Base-by-base conservation (phyloP, 2,329 filamentous ascomycete genomes). In the Pezicula radicicola region DNA sequence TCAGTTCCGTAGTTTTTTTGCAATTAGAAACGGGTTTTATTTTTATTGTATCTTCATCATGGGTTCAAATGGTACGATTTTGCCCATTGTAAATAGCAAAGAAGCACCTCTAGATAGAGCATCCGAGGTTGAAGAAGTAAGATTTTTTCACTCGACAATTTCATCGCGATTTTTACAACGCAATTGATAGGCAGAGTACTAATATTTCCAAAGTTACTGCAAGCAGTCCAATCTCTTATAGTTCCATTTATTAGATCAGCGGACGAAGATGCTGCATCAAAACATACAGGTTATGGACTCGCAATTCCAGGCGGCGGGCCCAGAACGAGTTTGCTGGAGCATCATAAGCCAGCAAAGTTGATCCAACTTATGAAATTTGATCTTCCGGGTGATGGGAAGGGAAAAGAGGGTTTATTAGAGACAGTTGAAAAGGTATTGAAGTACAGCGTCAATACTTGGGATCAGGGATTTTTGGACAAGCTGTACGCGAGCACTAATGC, bases 361-460 rank as follows among this genome's bases (percentile, higher is more conserved):
- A 68, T 73, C 2, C 74, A 80, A 42, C 74, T 81, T 46, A 72
- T 87, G 55, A 71, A 78, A 10, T 73, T 89, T 39, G 70, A 79
- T 6, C 72, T 91, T 6, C 84, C 87, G 0, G 71, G 69, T 3
- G 68, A 76, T 37, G 85, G 81, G 7, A 74, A 73, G 55, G 87
- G 85, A 1, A 88, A 88, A 60, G 81, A 88, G 41, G 93, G 92
- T 0, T 73, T 97, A 30, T 73, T 96, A 27, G 77, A 83, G 33
- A 82, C 83, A 3, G 79, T 96, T 43, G 75, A 84, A 59, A 80
- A 84, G 54, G 77, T 97, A 18, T 76, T 97, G 40, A 78, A 82
- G 57, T 91, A 95, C 70, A 94, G 88, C 64, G 93, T 97, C 65
- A 99, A 99, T 72, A 97, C 93, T n/a, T 97, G 92, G 89, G 89